Base-by-base conservation (phyloP, 331 rosid species). In the Malus hybrid region DNA sequence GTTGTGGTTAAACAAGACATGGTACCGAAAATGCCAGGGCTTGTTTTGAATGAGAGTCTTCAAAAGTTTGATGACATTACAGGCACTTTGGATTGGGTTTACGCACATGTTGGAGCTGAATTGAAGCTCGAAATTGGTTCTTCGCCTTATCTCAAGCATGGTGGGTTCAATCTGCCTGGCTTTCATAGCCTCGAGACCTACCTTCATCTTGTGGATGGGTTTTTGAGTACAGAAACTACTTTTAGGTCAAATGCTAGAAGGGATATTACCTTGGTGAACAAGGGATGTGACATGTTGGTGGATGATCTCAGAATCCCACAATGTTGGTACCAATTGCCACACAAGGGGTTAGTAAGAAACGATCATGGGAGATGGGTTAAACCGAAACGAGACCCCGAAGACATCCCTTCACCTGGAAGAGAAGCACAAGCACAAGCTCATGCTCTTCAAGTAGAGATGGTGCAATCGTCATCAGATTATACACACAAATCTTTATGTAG, bases 161-260 rank as follows among this genome's bases (percentile, higher is more conserved):
- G 32, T 3, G 84, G 87, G 1, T 65, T 82, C 5, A 80, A 91
- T 76, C 74, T 87, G 79, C 27, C 10, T 0, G 93, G 94, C 5
- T 86, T 87, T 65, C 94, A 89, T 57, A 85, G 85, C 79, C 65
- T 87, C 46, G 97, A 89, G 80, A 86, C 93, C 0, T 91, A 89
- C 74, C 87, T 91, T 69, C 94, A 91, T 80, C 85, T 91, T 27
- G 80, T 86, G 12, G 97, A 91, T 80, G 97, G 94, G 50, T 86
- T 67, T 62, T 44, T 81, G 65, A 70, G 71, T 60, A 24, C 28
- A 19, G 22, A 15, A 11, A 56, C 80, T 27, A 70, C 70, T 2
- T 89, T 89, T 13, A 68, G 97, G 70, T 39, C 56, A 56, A 88
- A 78, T 60, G 87, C 94, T 29, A 84, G 80, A 73, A 87, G 93